Evolutionary conservation across 371 early-diverging fungal species (phyloP).

Genomic region (Mucor piriformis): DNA sequence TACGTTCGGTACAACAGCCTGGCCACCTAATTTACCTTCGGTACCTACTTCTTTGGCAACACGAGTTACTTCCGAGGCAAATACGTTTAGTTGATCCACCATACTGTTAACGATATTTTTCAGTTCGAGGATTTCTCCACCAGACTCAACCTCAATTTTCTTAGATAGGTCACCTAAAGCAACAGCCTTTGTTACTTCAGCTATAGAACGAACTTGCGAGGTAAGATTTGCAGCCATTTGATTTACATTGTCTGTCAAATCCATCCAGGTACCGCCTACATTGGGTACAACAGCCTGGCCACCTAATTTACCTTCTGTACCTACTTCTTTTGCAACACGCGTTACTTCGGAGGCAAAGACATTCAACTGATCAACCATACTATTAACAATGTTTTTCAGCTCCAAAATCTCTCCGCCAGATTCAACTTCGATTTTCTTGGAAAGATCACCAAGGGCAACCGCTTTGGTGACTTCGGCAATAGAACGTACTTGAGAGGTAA

Average conservation of each 20-base stretch:
- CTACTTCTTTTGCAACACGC: conserved; percentile 64
- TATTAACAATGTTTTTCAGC: conserved; percentile 40
- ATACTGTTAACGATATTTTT: conserved; percentile 49
- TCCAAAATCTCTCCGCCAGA: conserved; percentile 39
- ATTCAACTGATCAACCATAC: conserved; percentile 37
- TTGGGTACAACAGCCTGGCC: conserved; percentile 57
- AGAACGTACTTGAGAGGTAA: conserved; percentile 28
- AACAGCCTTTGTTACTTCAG: conserved; percentile 46
- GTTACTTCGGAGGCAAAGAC: conserved; percentile 64
- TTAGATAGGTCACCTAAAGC: conserved; percentile 55
- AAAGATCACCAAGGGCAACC: conserved; percentile 33
- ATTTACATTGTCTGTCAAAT: conserved; percentile 63
- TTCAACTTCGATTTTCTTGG: conserved; percentile 28
- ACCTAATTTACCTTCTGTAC: conserved; percentile 60
- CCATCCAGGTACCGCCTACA: conserved; percentile 63
- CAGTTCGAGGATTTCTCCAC: conserved; percentile 36
- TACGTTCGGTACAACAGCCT: conserved; percentile 55
- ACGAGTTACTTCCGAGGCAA: conserved; percentile 58
- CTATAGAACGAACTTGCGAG: conserved; percentile 56
- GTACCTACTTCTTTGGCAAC: conserved; percentile 60
- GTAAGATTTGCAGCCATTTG: conserved; percentile 64
- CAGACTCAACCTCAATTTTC: conserved; percentile 49
- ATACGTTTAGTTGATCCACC: conserved; percentile 44
- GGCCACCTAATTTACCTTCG: conserved; percentile 57
- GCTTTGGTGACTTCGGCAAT: conserved; percentile 27